Evolutionary conservation across 257 asterid species (phyloP).

Genomic region (Plantago ovata): DNA sequence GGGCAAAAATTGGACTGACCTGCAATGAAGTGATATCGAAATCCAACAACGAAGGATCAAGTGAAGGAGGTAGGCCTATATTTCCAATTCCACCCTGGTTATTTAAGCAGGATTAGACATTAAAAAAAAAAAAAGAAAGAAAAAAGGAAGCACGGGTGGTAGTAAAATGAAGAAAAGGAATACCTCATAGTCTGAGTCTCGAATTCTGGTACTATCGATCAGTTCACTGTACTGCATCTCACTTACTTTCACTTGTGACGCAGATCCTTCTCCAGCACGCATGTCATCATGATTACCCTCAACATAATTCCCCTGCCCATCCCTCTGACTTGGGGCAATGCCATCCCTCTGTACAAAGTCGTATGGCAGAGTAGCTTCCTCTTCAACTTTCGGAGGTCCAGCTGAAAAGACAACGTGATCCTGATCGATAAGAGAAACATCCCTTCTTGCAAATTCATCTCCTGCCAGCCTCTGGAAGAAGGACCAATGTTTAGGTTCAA

Average conservation of each 20-base stretch:
- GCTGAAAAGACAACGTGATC: conserved; percentile 64
- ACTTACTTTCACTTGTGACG: conserved; percentile 37
- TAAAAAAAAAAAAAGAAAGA: too few species aligned
- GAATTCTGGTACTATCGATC: conserved; percentile 48
- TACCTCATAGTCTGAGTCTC: conserved; percentile 68
- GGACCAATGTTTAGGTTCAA: conserved; percentile 92
- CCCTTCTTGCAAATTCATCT: conserved; percentile 70
- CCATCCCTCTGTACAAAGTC: conserved; percentile 46
- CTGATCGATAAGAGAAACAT: conserved; percentile 87
- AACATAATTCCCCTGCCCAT: conserved; percentile 35
- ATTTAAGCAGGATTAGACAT: conserved; percentile 17
- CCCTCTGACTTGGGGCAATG: conserved; percentile 33
- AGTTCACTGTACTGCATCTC: conserved; percentile 49
- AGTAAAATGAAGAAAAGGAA: conserved; percentile 12
- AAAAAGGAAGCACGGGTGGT: not conserved
- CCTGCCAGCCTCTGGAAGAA: conserved; percentile 89
- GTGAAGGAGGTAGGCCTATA: conserved; percentile 46
- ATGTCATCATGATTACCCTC: conserved; percentile 36
- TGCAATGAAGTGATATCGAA: conserved; percentile 72
- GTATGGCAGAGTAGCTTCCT: conserved; percentile 51
- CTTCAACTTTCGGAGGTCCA: conserved; percentile 54
- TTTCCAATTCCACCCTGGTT: conserved; percentile 54
- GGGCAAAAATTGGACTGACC: conserved; percentile 42
- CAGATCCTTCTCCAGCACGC: conserved; percentile 37
- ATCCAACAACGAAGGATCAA: conserved; percentile 52